Percentiles rank a stretch among this genome's conserved stretches.
These are phyloP conservation scores for Pestalotiopsis sp. DNA, from an alignment of 2,329 filamentous ascomycete species.

Conservation along the genomic window DNA sequence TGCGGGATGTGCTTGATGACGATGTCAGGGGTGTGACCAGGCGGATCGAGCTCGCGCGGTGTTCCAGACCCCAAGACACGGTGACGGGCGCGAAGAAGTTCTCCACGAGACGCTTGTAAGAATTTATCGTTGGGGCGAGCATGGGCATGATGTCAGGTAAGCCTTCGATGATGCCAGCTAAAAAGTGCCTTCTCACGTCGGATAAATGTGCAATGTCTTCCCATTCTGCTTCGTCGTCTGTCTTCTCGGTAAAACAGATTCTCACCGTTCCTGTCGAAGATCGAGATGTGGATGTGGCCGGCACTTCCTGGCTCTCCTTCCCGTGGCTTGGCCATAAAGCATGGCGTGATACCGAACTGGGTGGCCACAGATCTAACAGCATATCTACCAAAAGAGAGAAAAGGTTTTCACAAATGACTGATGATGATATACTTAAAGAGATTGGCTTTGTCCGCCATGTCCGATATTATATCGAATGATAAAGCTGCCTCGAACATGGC, in stretches of 20 bases:
- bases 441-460: neutral
- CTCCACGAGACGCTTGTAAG: neutral
- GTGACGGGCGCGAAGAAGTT: neutral
- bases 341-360: neutral
- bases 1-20: neutral
- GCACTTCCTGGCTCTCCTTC: neutral
- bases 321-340: neutral
- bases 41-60: neutral
- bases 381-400: neutral
- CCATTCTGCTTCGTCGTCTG: neutral
- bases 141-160: neutral
- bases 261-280: neutral
- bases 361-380: neutral
- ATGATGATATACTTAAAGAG: neutral
- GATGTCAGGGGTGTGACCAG: neutral
- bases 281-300: neutral
- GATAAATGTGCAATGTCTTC: neutral
- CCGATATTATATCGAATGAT: neutral
- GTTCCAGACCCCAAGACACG: neutral
- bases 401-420: neutral
- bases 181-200: neutral
- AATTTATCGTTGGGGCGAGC: neutral
- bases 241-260: neutral
- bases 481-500: neutral
- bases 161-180: neutral